A percentile compares a stretch with the other conserved stretches of the same genome.
phyloP scores from a whole-genome alignment of 2,329 filamentous ascomycete species.

The Chalaropsis thielavioides region DNA sequence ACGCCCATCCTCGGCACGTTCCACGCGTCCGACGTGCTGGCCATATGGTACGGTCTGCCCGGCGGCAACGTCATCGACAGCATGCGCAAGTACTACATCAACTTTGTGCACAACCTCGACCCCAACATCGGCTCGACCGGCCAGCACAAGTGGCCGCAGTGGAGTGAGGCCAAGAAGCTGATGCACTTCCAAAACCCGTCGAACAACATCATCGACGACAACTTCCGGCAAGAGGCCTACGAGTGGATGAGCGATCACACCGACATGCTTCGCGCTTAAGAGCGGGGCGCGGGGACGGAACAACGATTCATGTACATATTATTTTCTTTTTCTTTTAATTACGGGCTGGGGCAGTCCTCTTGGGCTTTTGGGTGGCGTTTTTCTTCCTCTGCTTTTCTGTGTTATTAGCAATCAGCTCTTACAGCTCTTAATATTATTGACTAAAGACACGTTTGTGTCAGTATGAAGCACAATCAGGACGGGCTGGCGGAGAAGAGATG shows the following conservation, averaged over 20 bases:
- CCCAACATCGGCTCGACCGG: conserved; percentile 32
- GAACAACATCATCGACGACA: conserved; percentile 18
- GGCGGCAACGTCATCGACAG: conserved; percentile 33
- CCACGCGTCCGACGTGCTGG: conserved; percentile 43
- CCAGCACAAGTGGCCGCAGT: conserved; percentile 26
- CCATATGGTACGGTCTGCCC: conserved; percentile 38
- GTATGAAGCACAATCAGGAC: no score
- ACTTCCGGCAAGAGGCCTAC: conserved; percentile 19
- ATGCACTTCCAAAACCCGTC: conserved; percentile 18
- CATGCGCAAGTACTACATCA: conserved; percentile 42
- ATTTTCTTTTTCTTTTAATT: not conserved
- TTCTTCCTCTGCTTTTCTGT: no score
- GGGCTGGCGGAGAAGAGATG: no score
- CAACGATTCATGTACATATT: not conserved
- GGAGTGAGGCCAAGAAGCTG: conserved; percentile 29
- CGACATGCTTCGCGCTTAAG: conserved; percentile 7
- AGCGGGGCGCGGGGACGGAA: conserved; percentile 13
- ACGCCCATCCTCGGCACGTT: conserved; percentile 49
- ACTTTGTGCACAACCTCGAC: conserved; percentile 42
- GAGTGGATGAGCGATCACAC: conserved; percentile 17
- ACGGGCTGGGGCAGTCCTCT: not conserved
- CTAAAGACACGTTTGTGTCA: no score
- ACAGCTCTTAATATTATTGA: no score
- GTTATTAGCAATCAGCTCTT: no score
- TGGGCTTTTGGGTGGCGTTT: no score